These are phyloP conservation scores for Paecilomyces niveus DNA, from an alignment of 2,329 filamentous ascomycete genomes.

Conservation along the genomic window DNA sequence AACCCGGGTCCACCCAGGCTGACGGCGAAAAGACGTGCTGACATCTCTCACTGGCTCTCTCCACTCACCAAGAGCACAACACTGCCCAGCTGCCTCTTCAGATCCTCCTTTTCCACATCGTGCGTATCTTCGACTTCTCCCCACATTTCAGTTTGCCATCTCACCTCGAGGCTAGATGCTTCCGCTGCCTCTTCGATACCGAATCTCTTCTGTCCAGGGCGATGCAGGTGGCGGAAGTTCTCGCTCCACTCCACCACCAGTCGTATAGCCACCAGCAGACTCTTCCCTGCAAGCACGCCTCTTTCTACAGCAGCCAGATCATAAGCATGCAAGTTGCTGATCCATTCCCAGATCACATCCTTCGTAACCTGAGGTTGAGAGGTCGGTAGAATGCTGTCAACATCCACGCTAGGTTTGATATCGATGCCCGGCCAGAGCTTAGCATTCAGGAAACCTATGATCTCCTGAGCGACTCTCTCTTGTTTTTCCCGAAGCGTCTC, in stretches of 20 bases:
- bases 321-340: constrained; percentile 63
- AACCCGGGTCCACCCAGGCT: background rate
- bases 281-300: constrained; percentile 78
- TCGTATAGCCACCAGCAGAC: constrained; percentile 67
- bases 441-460: constrained; percentile 63
- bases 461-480: constrained; percentile 58
- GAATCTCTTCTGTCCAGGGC: constrained; percentile 45
- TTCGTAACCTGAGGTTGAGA: constrained; percentile 67
- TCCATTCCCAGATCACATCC: constrained; percentile 71
- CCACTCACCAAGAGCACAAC: constrained; percentile 74
- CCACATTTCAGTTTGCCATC: constrained; percentile 86
- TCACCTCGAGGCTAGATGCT: constrained; percentile 74
- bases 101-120: constrained; percentile 88
- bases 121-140: constrained; percentile 97
- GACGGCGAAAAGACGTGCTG: background rate
- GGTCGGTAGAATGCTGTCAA: constrained; percentile 67
- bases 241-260: constrained; percentile 84
- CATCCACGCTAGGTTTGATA: constrained; percentile 74
- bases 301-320: constrained; percentile 84
- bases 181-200: constrained; percentile 75
- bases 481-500: constrained; percentile 67
- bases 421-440: constrained; percentile 78
- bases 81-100: constrained; percentile 80
- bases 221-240: constrained; percentile 51
- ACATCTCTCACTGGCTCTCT: constrained; percentile 19